Evolutionary conservation across 2,329 filamentous ascomycete species (phyloP), one percentile per base, ranked within the genome.

Genomic region (Paecilomyces niveus): DNA sequence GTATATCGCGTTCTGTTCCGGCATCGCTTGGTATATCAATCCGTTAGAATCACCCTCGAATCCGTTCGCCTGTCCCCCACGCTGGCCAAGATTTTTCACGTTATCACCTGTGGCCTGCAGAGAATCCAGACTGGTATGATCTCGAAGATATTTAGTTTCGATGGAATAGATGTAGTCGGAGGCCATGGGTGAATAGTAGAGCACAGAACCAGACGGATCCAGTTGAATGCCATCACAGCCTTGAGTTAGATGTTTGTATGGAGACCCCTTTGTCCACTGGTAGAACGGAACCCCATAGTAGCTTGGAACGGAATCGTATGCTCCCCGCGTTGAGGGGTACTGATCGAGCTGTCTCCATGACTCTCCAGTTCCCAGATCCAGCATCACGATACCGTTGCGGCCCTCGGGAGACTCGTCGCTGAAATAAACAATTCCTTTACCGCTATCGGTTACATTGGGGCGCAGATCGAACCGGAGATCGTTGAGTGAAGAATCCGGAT

Each of bases 401-500:
- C 76, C 76, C 66, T 80, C 78, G 59, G 76, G 77, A 56, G 70
- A 76, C 62, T 70, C 75, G 66, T 80, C 77, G 24, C 77, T 73
- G 2, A 80, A 72, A 61, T 79, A 80, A 3, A 75, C 78, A 26
- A 80, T 72, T 10, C 78, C 76, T 21, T 69, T 58, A 9, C 74
- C 75, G 1, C 68, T 70, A n/a, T 69, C 70, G 2, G 74, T 72
- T 1, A 70, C 64, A 51, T 76, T 72, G 6, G 72, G 53, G n/a
- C 76, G 70, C 33, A 80, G 68, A 62, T 80, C 77, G 65, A 80
- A 79, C 26, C 77, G 75, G 1, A 80, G 57, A 59, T 80, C 78
- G 59, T 79, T 79, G 63, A 80, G 72, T 65, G 78, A 81, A 29
- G 71, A 74, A 62, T 79, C 77, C 1, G 76, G 76, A 59, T 73